Evolutionary conservation across 768 basidiomycete species (phyloP), one percentile per base, ranked within the genome.

Genomic region (Auricularia cornea): DNA sequence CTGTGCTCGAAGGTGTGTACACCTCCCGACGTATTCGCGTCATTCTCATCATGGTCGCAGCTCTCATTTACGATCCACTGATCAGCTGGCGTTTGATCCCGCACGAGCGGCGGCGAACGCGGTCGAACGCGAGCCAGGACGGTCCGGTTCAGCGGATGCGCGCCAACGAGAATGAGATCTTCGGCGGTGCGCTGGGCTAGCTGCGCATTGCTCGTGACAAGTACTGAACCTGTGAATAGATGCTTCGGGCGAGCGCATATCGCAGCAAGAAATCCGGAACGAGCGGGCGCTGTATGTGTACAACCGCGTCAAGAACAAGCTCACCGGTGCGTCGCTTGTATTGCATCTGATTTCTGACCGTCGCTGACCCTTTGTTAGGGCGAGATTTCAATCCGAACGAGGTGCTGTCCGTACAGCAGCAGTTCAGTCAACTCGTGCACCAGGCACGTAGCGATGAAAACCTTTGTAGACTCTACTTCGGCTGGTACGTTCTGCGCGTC

Each of bases 1-100:
- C 80, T 56, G 79, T 81, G 6, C 70, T 81, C 44, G 80, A 81
- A 66, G 79, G 54, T 57, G 1, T 10, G 54, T 57, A 2, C 18
- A 8, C 10, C 4, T 57, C 16, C 28, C 10, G 26, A 4, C 11
- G 30, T 26, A 20, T 28, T 31, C 28, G 6, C 16, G 51, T n/a
- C 26, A 10, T 6, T 26, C 54, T 57, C 26, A 48, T 38, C n/a
- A 48, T 30, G 54, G 12, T 28, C 16, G 30, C 28, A 57, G 54
- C 80, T 1, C 80, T 81, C 66, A 77, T 81, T 3, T 79, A 80
- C 66, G 80, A 81, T 65, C 80, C 80, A 8, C 69, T 81, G 54
- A 77, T 81, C 69, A 77, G 77, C 59, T 81, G 77, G 77, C 71
- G 76, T 63, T 66, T 78, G 60, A 71, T 70, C 11, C 65, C 69